phyloP scores from a whole-genome alignment of 345 rosid genomes.

The Linum tenue region DNA sequence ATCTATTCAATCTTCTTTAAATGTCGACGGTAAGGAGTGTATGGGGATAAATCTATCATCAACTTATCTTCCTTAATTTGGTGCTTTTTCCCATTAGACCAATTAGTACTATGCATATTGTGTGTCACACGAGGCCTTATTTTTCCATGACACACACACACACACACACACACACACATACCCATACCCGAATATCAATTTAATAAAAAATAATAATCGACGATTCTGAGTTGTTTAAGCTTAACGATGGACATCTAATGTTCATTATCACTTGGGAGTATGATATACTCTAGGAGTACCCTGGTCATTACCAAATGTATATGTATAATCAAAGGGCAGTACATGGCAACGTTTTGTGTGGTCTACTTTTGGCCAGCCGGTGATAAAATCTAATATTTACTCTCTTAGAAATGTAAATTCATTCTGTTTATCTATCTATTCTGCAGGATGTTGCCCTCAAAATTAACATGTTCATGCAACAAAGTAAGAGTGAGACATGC shows the following conservation, averaged over 20 bases:
- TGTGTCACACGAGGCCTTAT: too few relatives aligned
- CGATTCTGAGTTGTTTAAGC: too few relatives aligned
- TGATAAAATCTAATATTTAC: not conserved
- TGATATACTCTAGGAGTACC: too few relatives aligned
- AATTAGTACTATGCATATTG: not conserved
- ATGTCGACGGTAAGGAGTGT: not conserved
- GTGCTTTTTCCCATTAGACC: too few relatives aligned
- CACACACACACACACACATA: too few relatives aligned
- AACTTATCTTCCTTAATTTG: not conserved
- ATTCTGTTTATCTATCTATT: slow-evolving; percentile 9
- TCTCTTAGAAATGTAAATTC: not conserved
- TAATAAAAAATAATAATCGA: too few relatives aligned
- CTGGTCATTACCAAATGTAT: not conserved
- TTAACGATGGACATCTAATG: too few relatives aligned
- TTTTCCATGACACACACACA: not conserved
- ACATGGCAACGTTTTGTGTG: not conserved
- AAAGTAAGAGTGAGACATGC: slow-evolving; percentile 72
- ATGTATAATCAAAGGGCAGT: not conserved
- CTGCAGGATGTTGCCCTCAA: slow-evolving; percentile 78
- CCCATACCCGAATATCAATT: too few relatives aligned
- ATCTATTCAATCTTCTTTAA: too few relatives aligned
- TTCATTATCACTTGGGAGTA: too few relatives aligned
- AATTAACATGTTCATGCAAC: slow-evolving; percentile 56
- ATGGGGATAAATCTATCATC: not conserved
- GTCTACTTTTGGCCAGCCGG: not conserved